Evolutionary conservation across 371 early-diverging fungal genomes (phyloP).

Genomic region (Actinomortierella ambigua): DNA sequence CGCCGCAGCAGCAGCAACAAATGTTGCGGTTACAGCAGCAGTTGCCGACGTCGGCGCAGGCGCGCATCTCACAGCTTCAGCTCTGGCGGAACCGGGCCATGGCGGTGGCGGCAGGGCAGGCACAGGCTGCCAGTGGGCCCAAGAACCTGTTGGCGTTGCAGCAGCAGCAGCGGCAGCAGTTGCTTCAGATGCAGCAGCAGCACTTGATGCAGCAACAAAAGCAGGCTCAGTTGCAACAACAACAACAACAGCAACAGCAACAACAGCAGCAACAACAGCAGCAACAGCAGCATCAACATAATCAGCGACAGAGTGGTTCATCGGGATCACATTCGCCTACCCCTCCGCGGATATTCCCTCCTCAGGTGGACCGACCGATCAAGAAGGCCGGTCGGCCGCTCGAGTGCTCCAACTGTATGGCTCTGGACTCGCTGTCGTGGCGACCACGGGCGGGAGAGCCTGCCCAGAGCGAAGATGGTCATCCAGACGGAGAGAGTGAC

Average conservation of each 20-base stretch:
- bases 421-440: conserved; percentile 31
- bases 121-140: too few species aligned
- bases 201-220: conserved; percentile 4
- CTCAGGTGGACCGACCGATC: conserved; percentile 43
- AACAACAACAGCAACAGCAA: conserved; percentile 21
- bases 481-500: too few species aligned
- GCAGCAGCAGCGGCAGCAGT: conserved; percentile 13
- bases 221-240: conserved; percentile 7
- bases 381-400: conserved; percentile 24
- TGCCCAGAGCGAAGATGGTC: not conserved
- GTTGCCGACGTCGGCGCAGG: too few species aligned
- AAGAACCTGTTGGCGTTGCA: too few species aligned
- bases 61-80: too few species aligned
- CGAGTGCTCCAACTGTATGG: conserved; percentile 44
- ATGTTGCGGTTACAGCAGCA: too few species aligned
- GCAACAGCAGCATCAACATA: conserved; percentile 37
- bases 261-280: conserved; percentile 34
- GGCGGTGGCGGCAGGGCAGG: too few species aligned
- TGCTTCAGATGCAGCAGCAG: conserved; percentile 12
- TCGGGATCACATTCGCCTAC: conserved; percentile 40
- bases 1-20: not conserved
- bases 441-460: conserved; percentile 14
- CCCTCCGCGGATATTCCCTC: conserved; percentile 33
- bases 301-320: conserved; percentile 24
- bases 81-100: too few species aligned